Evolutionary conservation across 192 early-diverging fungal species (phyloP).

Genomic region (Rhizophagus prolifer): DNA sequence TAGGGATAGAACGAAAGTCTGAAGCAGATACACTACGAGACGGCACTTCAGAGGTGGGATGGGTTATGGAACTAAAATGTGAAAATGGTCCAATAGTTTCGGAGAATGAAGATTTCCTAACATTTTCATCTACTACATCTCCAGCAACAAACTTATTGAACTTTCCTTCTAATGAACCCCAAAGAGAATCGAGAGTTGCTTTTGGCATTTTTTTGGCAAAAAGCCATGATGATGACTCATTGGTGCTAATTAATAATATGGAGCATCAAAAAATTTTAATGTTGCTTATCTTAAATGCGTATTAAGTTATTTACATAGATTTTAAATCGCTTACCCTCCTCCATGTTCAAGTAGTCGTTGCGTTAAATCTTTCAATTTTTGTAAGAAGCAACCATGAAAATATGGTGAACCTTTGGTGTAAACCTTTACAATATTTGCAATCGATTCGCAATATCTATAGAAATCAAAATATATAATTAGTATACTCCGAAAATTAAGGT

Average conservation of each 20-base stretch:
- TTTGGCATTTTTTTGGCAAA: constrained; percentile 54
- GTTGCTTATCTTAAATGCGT: background rate
- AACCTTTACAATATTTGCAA: constrained; percentile 69
- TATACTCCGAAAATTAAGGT: background rate
- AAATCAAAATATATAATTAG: background rate
- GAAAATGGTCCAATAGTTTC: constrained; percentile 29
- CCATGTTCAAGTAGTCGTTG: constrained; percentile 58
- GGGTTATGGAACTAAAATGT: constrained; percentile 22
- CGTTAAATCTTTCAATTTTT: constrained; percentile 70
- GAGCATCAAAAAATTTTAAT: background rate
- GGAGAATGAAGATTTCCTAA: background rate
- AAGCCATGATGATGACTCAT: constrained; percentile 29
- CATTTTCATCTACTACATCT: constrained; percentile 42
- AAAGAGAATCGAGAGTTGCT: constrained; percentile 55
- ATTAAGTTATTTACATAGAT: background rate
- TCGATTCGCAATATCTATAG: constrained; percentile 71
- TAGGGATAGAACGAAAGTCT: constrained; percentile 20
- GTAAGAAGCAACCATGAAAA: constrained; percentile 69
- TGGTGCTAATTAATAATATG: constrained; percentile 27
- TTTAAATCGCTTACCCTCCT: constrained; percentile 29
- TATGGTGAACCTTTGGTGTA: constrained; percentile 79
- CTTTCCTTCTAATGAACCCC: constrained; percentile 57
- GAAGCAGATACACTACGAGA: constrained; percentile 33
- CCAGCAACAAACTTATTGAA: constrained; percentile 64
- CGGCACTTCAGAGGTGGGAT: constrained; percentile 18